Conservation (phyloP, 805 yeast genomes). For the Sugiyamaella valdiviana region DNA sequence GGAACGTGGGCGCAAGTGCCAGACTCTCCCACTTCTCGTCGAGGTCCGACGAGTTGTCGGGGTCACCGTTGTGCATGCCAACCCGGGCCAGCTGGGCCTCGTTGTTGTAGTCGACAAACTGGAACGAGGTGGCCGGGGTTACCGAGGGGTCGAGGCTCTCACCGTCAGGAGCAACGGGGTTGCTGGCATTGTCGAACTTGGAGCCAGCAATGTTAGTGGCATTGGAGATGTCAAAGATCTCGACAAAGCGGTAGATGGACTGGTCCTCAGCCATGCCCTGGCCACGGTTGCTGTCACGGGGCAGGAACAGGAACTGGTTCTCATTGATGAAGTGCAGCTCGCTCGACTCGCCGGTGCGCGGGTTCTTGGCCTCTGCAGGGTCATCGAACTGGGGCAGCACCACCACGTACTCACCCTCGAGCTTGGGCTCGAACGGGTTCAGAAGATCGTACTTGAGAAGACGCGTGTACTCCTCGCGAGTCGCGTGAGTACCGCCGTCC, state of each 20-base stretch:
- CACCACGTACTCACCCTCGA: slow-evolving; percentile 15
- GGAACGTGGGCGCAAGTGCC: slow-evolving; percentile 13
- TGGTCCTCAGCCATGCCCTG: slow-evolving; percentile 10
- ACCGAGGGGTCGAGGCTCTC: slow-evolving; percentile 8
- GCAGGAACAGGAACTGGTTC: slow-evolving; percentile 13
- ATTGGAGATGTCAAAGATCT: slow-evolving; percentile 8
- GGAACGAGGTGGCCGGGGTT: slow-evolving; percentile 8
- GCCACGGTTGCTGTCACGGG: slow-evolving; percentile 13
- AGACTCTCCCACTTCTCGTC: slow-evolving; percentile 18
- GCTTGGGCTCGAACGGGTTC: slow-evolving; percentile 4
- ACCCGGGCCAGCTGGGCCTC: slow-evolving; percentile 10
- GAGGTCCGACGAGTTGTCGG: slow-evolving; percentile 12
- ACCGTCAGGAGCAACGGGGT: slow-evolving; percentile 18
- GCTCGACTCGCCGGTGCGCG: slow-evolving; percentile 15
- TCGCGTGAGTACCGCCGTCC: slow-evolving; percentile 18
- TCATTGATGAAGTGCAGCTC: slow-evolving; percentile 15
- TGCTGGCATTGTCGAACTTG: slow-evolving; percentile 7
- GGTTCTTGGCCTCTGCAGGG: slow-evolving; percentile 15
- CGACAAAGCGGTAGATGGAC: slow-evolving; percentile 13
- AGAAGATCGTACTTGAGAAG: slow-evolving; percentile 12
- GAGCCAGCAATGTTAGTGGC: slow-evolving; percentile 16
- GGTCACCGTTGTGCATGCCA: slow-evolving; percentile 15
- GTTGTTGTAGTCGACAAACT: slow-evolving; percentile 13
- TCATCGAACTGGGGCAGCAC: slow-evolving; percentile 15
- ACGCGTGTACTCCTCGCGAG: slow-evolving; percentile 17